phyloP scores from a whole-genome alignment of 1,139 yeast genomes.

The Candida sojae region DNA sequence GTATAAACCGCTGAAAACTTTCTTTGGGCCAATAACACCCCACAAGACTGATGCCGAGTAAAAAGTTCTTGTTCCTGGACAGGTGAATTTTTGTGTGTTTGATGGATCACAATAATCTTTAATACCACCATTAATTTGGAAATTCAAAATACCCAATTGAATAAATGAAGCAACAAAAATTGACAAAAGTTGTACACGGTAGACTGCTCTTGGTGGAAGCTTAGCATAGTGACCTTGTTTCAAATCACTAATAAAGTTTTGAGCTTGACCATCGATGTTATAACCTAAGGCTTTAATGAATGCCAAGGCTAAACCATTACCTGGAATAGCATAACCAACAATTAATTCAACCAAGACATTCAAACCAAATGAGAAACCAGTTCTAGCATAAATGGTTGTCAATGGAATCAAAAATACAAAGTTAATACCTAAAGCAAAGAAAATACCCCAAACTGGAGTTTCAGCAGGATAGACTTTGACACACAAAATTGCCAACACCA shows the following conservation, averaged over 20 bases:
- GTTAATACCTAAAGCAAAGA: conserved; percentile 57
- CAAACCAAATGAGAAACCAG: conserved; percentile 53
- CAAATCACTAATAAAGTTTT: conserved; percentile 51
- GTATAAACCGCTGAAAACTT: conserved; percentile 50
- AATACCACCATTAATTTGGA: conserved; percentile 48
- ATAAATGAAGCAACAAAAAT: conserved; percentile 45
- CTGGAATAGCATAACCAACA: conserved; percentile 64
- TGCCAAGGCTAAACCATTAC: conserved; percentile 60
- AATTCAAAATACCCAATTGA: conserved; percentile 53
- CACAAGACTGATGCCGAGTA: conserved; percentile 60
- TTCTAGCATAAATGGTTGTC: conserved; percentile 45
- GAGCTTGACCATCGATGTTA: conserved; percentile 61
- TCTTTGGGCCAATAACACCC: conserved; percentile 71
- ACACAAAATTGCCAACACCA: conserved; percentile 50
- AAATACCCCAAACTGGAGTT: conserved; percentile 59
- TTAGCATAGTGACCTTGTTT: conserved; percentile 65
- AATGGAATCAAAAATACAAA: conserved; percentile 58
- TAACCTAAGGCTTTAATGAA: conserved; percentile 59
- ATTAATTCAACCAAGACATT: conserved; percentile 62
- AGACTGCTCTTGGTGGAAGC: conserved; percentile 61
- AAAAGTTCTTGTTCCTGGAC: conserved; percentile 51
- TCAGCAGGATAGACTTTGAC: conserved; percentile 49
- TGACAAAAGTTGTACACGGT: conserved; percentile 57
- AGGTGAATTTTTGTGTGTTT: conserved; percentile 47
- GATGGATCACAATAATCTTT: conserved; percentile 46